Percentiles rank a stretch among this genome's conserved stretches.
Conservation (phyloP, 2,329 filamentous ascomycete species). For the Neofusicoccum ribis region DNA sequence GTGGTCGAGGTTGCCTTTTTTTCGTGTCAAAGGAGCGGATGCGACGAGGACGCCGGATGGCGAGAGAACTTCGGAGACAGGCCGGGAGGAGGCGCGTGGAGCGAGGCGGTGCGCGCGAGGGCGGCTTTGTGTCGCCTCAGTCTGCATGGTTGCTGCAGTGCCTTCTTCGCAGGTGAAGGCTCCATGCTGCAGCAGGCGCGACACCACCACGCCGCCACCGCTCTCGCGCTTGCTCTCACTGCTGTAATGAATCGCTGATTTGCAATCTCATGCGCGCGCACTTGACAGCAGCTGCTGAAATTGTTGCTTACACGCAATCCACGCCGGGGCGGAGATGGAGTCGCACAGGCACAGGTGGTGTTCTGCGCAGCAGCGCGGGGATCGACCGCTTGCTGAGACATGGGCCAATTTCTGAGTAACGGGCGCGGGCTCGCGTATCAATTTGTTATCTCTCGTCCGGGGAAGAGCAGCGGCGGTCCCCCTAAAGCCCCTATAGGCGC, state of each 20-base stretch:
- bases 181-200: too few relatives aligned
- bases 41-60: too few relatives aligned
- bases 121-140: too few relatives aligned
- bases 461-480: background rate
- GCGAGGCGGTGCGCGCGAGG: too few relatives aligned
- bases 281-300: background rate
- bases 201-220: too few relatives aligned
- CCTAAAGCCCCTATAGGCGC: constrained; percentile 4
- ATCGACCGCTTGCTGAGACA: background rate
- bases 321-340: background rate
- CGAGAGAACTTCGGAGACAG: too few relatives aligned
- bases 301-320: background rate
- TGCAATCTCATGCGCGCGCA: background rate
- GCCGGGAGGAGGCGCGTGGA: too few relatives aligned
- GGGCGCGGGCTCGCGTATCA: background rate
- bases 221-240: too few relatives aligned
- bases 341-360: background rate
- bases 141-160: too few relatives aligned
- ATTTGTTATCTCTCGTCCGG: constrained; percentile 3
- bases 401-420: background rate
- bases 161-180: too few relatives aligned
- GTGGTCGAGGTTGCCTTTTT: background rate
- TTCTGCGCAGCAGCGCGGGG: background rate
- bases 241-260: background rate
- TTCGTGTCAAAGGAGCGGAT: too few relatives aligned